These are phyloP conservation scores for Fusarium camptoceras DNA, from an alignment of 2,329 filamentous ascomycete species.

Conservation along the genomic window DNA sequence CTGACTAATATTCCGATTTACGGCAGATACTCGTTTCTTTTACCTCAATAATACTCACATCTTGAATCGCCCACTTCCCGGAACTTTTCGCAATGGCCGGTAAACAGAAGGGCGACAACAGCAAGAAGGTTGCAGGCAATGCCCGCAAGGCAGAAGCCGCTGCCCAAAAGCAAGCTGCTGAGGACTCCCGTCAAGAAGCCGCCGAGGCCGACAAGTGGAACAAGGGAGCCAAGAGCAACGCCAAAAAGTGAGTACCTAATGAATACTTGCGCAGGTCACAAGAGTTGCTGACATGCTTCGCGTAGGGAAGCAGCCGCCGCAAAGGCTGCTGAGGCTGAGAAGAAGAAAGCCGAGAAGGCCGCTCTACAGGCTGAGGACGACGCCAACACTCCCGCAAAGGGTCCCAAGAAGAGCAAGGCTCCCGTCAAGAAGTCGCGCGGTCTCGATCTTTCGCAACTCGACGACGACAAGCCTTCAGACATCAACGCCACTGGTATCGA, in stretches of 20 bases:
- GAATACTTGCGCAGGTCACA: not conserved
- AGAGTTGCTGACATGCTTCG: slow-evolving; percentile 18
- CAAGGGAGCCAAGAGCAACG: slow-evolving; percentile 84
- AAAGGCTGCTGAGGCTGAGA: slow-evolving; percentile 86
- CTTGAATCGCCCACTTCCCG: slow-evolving; percentile 22
- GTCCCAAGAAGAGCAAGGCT: slow-evolving; percentile 75
- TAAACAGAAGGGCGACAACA: slow-evolving; percentile 79
- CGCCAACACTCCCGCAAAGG: slow-evolving; percentile 67
- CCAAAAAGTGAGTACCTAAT: slow-evolving; percentile 81
- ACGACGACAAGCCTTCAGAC: slow-evolving; percentile 67
- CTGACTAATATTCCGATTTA: slow-evolving; percentile 14
- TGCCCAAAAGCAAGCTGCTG: slow-evolving; percentile 79
- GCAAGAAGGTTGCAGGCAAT: slow-evolving; percentile 90
- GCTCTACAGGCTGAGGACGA: slow-evolving; percentile 88
- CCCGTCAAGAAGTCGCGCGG: slow-evolving; percentile 78
- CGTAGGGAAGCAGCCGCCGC: slow-evolving; percentile 54
- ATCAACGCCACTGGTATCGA: slow-evolving; percentile 91
- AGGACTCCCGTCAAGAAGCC: slow-evolving; percentile 72
- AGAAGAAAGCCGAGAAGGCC: slow-evolving; percentile 94
- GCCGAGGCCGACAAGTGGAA: slow-evolving; percentile 82
- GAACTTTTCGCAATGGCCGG: slow-evolving; percentile 67
- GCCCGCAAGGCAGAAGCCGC: slow-evolving; percentile 92
- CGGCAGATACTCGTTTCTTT: slow-evolving; percentile 18
- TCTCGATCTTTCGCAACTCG: slow-evolving; percentile 80
- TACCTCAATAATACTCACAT: slow-evolving; percentile 8